Percentiles rank a stretch among this genome's conserved stretches.
Conservation (phyloP, 805 yeast species). For the Wickerhamomyces bisporus region DNA sequence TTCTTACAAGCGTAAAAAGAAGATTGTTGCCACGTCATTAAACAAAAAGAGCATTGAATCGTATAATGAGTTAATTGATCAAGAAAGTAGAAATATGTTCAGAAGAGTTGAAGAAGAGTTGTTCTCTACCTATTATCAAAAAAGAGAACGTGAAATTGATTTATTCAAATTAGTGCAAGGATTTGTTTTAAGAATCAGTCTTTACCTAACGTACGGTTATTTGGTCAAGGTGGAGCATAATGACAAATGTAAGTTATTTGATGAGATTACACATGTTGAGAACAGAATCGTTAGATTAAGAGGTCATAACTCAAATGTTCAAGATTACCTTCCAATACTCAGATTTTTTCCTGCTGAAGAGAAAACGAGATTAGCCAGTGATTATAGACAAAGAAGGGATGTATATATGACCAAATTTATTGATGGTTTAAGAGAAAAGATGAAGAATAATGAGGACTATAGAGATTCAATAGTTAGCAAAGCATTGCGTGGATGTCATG, state of each 20-base stretch:
- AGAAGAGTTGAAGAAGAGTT: conserved; percentile 15
- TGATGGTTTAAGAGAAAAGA: conserved; percentile 23
- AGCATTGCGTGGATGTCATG: conserved; percentile 11
- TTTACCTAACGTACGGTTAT: conserved; percentile 49
- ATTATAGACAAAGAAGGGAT: conserved; percentile 40
- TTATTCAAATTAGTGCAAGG: conserved; percentile 40
- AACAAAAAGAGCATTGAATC: conserved; percentile 30
- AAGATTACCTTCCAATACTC: conserved; percentile 48
- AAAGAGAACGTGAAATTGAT: conserved; percentile 31
- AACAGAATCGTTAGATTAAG: conserved; percentile 50
- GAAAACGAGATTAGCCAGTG: conserved; percentile 22
- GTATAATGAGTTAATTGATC: conserved; percentile 31
- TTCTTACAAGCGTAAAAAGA: conserved; percentile 42
- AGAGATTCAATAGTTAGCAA: conserved; percentile 31
- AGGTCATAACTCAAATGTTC: conserved; percentile 50
- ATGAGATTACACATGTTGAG: conserved; percentile 51
- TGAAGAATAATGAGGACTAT: conserved; percentile 23
- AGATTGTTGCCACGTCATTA: conserved; percentile 41
- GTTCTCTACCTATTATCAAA: conserved; percentile 7
- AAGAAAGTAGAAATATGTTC: conserved; percentile 30
- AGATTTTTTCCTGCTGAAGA: conserved; percentile 26
- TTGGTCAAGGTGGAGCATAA: conserved; percentile 35
- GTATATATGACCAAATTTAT: conserved; percentile 39
- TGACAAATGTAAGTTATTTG: conserved; percentile 35
- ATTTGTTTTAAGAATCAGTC: conserved; percentile 46